Conservation (phyloP, 176 grass and related monocot genomes). For the Lolium multiflorum region DNA sequence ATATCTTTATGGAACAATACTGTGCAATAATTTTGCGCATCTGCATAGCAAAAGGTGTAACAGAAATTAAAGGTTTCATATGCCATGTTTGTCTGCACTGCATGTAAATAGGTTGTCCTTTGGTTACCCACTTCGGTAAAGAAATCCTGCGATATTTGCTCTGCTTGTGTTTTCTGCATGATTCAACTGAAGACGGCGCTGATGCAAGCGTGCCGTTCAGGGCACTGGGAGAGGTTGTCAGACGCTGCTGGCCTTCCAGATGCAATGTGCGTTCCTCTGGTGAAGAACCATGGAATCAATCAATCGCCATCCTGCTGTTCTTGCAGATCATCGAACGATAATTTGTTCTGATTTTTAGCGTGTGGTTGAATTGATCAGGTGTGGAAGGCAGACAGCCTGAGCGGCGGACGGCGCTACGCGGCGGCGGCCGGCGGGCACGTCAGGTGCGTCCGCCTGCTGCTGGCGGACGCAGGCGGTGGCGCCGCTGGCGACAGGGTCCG, state of each 20-base stretch:
- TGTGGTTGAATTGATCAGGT: constrained; percentile 42
- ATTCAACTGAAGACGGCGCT: constrained; percentile 60
- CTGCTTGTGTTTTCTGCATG: not conserved
- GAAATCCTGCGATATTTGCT: not conserved
- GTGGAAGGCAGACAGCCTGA: constrained; percentile 58
- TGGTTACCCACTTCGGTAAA: no score
- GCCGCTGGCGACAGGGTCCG: constrained; percentile 28
- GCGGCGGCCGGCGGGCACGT: constrained; percentile 76
- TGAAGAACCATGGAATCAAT: no score
- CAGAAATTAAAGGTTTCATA: no score
- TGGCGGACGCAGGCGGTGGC: constrained; percentile 36
- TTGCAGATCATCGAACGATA: not conserved
- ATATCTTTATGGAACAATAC: no score
- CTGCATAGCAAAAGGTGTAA: no score
- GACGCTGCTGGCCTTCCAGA: constrained; percentile 69
- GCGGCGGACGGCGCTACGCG: constrained; percentile 75
- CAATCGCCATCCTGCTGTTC: not conserved
- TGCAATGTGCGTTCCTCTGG: constrained; percentile 55
- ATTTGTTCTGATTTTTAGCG: not conserved
- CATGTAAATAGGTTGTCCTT: no score
- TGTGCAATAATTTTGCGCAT: not conserved
- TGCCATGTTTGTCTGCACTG: no score
- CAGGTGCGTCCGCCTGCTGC: constrained; percentile 71
- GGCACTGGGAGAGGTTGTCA: constrained; percentile 91
- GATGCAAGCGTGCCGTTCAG: constrained; percentile 86